Conservation (phyloP, 192 early-diverging fungal genomes). For the Chytriomyces confervae region DNA sequence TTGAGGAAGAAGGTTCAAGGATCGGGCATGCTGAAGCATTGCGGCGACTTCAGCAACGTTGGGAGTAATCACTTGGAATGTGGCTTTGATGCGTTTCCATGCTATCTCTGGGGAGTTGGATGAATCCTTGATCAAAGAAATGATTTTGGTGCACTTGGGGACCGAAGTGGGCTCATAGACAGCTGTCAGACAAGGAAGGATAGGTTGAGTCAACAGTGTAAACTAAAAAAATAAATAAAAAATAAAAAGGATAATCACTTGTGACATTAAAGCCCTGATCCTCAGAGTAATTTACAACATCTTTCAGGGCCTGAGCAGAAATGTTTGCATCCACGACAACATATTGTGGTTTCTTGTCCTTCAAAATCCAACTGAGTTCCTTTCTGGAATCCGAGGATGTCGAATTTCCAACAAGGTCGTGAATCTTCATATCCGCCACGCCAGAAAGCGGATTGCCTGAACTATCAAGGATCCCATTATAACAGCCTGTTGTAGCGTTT, state of each 20-base stretch:
- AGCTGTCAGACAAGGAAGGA: not conserved
- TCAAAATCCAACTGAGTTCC: slow-evolving; percentile 12
- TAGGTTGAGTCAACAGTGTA: not conserved
- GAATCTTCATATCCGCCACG: slow-evolving; percentile 93
- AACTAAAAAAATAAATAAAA: not conserved
- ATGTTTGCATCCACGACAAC: slow-evolving; percentile 33
- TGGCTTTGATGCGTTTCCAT: not conserved
- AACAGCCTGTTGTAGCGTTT: slow-evolving; percentile 67
- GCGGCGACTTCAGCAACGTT: slow-evolving; percentile 72
- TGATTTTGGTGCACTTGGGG: slow-evolving; percentile 71
- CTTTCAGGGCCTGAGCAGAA: slow-evolving; percentile 11
- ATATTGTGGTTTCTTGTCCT: slow-evolving; percentile 52
- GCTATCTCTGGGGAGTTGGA: not conserved
- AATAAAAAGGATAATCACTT: slow-evolving; percentile 7
- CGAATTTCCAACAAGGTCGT: slow-evolving; percentile 54
- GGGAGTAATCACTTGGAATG: slow-evolving; percentile 70
- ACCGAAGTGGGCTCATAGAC: slow-evolving; percentile 94
- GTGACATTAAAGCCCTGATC: not conserved
- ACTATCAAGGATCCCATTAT: slow-evolving; percentile 76
- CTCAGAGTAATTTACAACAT: slow-evolving; percentile 51
- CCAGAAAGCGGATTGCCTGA: slow-evolving; percentile 78
- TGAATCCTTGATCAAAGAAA: slow-evolving; percentile 10
- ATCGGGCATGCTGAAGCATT: slow-evolving; percentile 50
- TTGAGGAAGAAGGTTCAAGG: not conserved
- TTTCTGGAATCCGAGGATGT: not conserved